Base-by-base conservation (phyloP, 495 filamentous ascomycete genomes). In the Podospora comata region DNA sequence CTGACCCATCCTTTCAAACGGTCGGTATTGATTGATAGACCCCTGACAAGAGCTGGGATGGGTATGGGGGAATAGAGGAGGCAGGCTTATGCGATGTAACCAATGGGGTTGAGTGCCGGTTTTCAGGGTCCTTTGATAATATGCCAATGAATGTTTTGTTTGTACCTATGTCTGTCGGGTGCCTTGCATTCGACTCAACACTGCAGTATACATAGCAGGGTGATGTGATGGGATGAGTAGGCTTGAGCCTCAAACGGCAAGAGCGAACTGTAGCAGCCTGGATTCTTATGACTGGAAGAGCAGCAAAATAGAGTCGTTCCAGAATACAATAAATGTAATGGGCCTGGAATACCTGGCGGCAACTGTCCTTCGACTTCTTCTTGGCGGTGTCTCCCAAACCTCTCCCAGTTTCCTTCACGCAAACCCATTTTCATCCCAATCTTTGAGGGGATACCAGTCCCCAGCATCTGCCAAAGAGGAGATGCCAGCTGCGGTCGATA, bases 1-100 rank as follows among this genome's bases (percentile, higher is more conserved):
- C 39, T 48, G 39, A 48, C 39, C 39, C 39, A 48, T 16, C 55
- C 55, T 20, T 58, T 19, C n/a, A 58, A 58, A 58, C 55, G 55
- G 55, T 23, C 13, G 39, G 13, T 9, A 48, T 16, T 48, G 7
- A 16, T 48, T 48, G 15, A 48, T 11, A 3, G 30, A 11, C 39
- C 39, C 39, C 15, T 48, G 39, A 48, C 39, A 48, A 48, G 30
- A 48, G 39, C 39, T 16, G 39, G 39, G 39, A 48, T 48, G 39
- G 39, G 39, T 48, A 11, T 5, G 39, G 39, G 7, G 39, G 23
- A 23, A 23, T 23, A 23, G 23, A 23, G 23, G 23, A 23, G 23
- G 23, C 23, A 23, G 23, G 23, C 23, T 23, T 23, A 48, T 16
- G 7, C 2, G 39, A 48, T 48, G 39, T 48, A 48, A 48, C 39